These are phyloP conservation scores for Alternaria tenuissima DNA, from an alignment of 2,329 filamentous ascomycete species.

Conservation along the genomic window DNA sequence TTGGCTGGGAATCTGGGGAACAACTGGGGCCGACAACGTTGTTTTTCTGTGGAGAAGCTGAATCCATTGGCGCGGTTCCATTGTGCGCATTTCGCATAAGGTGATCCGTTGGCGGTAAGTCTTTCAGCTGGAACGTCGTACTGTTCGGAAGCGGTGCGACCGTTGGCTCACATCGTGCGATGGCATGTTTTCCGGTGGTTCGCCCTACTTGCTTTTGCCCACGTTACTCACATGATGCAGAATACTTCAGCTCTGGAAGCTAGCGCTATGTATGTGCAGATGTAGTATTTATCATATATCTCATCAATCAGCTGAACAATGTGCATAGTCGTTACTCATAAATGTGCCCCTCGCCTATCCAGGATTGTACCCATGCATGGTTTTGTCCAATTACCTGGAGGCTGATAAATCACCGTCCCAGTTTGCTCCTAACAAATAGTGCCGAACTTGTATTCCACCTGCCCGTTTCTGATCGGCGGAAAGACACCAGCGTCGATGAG, in stretches of 20 bases:
- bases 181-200: neutral
- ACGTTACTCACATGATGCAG: neutral
- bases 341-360: neutral
- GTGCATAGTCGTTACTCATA: neutral
- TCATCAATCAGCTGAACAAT: constrained; percentile 4
- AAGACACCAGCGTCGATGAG: constrained; percentile 62
- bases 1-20: constrained; percentile 8
- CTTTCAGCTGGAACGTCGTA: neutral
- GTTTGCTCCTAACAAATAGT: constrained; percentile 25
- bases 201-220: neutral
- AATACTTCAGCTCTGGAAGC: neutral
- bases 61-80: neutral
- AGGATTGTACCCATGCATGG: neutral
- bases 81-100: neutral
- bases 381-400: neutral
- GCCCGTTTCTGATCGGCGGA: constrained; percentile 44
- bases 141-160: constrained; percentile 9
- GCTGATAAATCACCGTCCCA: constrained; percentile 2
- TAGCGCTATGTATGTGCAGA: neutral
- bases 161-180: neutral
- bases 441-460: constrained; percentile 34
- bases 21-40: constrained; percentile 9
- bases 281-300: neutral
- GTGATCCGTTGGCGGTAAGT: neutral
- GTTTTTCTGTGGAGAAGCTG: neutral